Percentiles rank a stretch among this genome's conserved stretches.
These are phyloP conservation scores for Xylaria multiplex DNA, from an alignment of 2,329 filamentous ascomycete genomes.

Conservation along the genomic window DNA sequence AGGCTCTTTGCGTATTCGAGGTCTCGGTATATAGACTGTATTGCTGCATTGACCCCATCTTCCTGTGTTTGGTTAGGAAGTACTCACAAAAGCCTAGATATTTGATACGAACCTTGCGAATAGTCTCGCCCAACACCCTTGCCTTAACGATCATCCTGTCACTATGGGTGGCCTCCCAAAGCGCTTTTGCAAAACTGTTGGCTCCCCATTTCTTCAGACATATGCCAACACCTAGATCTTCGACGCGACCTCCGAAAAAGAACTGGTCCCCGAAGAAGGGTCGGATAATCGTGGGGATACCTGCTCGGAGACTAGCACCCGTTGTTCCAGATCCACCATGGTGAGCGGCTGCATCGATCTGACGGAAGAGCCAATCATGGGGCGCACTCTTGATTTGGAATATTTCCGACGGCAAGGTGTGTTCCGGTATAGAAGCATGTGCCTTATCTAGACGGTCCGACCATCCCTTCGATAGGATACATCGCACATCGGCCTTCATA, in stretches of 20 bases:
- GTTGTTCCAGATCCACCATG: constrained; percentile 96
- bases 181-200: constrained; percentile 82
- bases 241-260: constrained; percentile 90
- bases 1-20: constrained; percentile 90
- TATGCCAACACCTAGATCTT: constrained; percentile 92
- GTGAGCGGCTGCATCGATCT: constrained; percentile 93
- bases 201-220: constrained; percentile 89
- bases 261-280: constrained; percentile 99
- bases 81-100: constrained; percentile 9
- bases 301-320: constrained; percentile 88
- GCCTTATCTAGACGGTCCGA: constrained; percentile 73
- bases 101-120: constrained; percentile 74
- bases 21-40: constrained; percentile 93
- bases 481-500: constrained; percentile 88
- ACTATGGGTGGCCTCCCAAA: constrained; percentile 92
- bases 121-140: constrained; percentile 81
- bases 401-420: constrained; percentile 81
- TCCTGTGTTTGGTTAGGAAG: constrained; percentile 67
- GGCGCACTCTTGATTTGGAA: constrained; percentile 89
- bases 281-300: constrained; percentile 91
- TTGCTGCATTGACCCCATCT: constrained; percentile 87
- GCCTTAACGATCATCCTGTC: constrained; percentile 93
- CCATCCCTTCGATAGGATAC: constrained; percentile 96
- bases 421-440: constrained; percentile 62
- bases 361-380: constrained; percentile 95